Evolutionary conservation across 768 basidiomycete species (phyloP), one percentile per base, ranked within the genome.

Genomic region (Lactarius vividus): DNA sequence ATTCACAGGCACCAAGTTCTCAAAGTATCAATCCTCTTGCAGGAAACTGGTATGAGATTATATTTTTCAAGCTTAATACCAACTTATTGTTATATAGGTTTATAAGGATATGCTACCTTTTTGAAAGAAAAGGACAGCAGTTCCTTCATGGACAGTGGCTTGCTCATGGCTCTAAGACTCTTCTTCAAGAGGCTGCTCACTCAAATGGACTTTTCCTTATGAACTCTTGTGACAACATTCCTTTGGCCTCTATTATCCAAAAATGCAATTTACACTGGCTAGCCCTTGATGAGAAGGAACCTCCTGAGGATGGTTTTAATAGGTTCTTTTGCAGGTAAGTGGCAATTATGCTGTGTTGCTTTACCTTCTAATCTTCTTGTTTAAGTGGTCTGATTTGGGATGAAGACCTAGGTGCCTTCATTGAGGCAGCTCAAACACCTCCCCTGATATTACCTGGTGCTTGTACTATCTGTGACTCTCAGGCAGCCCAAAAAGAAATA

Each of bases 141-240:
- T 81, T 79, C 76, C 86, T 88, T 62, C 90, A 92, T 73, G 88
- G 82, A 1, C 87, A 88, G 63, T 92, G 90, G 90, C 80, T 85
- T 63, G 76, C 78, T 9, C 90, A 89, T 76, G 85, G 85, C 11
- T 84, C 80, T 23, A 85, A 87, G 69, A 90, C 88, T 0, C 69
- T 88, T 11, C 76, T 91, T 1, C 86, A 89, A 69, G 85, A 92
- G 69, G 80, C 82, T 0, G 81, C 88, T 0, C 88, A 92, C 63
- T 80, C 88, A 0, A 82, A 83, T 64, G 79, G 82, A 0, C 77
- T 91, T 0, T 88, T 82, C 70, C 76, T 84, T 11, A 77, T 86
- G 64, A 74, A 83, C 28, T 77, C 79, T 7, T 92, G 90, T 69
- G 84, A 83, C 54, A 79, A 86, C 68, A 81, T 84, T 40, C 75